Conservation (phyloP, 83 land plant species). For the Picea abies region DNA sequence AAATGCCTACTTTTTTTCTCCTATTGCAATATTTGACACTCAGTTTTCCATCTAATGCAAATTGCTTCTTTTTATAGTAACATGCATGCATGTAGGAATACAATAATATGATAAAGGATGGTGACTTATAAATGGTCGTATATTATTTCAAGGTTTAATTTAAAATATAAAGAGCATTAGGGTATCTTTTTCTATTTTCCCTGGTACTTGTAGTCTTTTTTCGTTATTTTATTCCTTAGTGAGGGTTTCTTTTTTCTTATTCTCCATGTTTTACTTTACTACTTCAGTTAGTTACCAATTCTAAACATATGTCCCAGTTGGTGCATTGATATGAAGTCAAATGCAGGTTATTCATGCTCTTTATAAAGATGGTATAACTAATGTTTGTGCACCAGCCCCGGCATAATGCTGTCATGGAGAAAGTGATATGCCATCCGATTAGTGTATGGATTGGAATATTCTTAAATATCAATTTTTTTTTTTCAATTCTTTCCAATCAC, state of each 20-base stretch:
- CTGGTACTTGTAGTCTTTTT: background rate
- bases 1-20: conserved; percentile 18
- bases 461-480: background rate
- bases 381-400: background rate
- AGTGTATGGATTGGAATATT: background rate
- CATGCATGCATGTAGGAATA: background rate
- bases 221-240: background rate
- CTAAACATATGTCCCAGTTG: background rate
- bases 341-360: background rate
- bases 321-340: background rate
- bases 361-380: background rate
- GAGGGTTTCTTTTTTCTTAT: background rate
- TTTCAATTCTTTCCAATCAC: background rate
- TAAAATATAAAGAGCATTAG: too few species aligned
- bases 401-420: background rate
- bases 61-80: background rate
- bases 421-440: background rate
- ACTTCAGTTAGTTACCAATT: background rate
- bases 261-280: background rate
- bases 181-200: too few species aligned
- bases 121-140: background rate
- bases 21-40: background rate
- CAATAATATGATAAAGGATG: background rate
- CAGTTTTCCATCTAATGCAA: background rate
- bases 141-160: background rate